A percentile compares a stretch with the other conserved stretches of the same genome.
These are phyloP conservation scores for Artemisia argyi DNA, from an alignment of 129 eudicot genomes.

Conservation along the genomic window DNA sequence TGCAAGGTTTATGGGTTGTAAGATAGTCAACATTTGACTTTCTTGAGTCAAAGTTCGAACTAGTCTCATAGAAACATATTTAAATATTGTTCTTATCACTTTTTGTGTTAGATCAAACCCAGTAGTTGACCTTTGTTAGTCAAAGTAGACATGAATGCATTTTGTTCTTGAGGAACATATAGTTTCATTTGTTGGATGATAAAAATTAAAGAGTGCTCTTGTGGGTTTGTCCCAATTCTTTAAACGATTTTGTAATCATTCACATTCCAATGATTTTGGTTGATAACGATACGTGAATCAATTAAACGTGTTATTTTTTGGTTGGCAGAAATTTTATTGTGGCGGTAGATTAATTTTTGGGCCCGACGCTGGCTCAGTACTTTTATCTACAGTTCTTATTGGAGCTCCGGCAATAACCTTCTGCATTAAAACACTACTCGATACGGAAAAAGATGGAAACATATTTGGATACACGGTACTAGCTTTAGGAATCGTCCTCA, in stretches of 20 bases:
- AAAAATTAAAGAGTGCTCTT: background rate
- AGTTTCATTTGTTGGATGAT: slow-evolving; percentile 9
- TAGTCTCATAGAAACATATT: background rate
- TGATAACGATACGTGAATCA: too few species aligned
- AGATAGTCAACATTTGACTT: slow-evolving; percentile 13
- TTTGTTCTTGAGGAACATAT: slow-evolving; percentile 19
- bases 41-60: background rate
- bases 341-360: slow-evolving; percentile 96
- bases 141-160: slow-evolving; percentile 17
- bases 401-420: slow-evolving; percentile 71
- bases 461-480: slow-evolving; percentile 34
- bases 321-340: slow-evolving; percentile 65
- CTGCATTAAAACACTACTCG: slow-evolving; percentile 48
- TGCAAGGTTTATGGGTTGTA: too few species aligned
- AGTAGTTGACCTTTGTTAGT: slow-evolving; percentile 8
- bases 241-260: background rate
- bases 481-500: slow-evolving; percentile 49
- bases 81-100: background rate
- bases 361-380: slow-evolving; percentile 64
- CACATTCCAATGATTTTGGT: background rate
- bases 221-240: slow-evolving; percentile 6
- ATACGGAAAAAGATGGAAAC: slow-evolving; percentile 24
- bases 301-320: background rate
- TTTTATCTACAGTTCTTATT: slow-evolving; percentile 56
- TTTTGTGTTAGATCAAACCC: slow-evolving; percentile 7